Base-by-base conservation (phyloP, 2,329 filamentous ascomycete genomes). In the Pseudogymnoascus sp. region DNA sequence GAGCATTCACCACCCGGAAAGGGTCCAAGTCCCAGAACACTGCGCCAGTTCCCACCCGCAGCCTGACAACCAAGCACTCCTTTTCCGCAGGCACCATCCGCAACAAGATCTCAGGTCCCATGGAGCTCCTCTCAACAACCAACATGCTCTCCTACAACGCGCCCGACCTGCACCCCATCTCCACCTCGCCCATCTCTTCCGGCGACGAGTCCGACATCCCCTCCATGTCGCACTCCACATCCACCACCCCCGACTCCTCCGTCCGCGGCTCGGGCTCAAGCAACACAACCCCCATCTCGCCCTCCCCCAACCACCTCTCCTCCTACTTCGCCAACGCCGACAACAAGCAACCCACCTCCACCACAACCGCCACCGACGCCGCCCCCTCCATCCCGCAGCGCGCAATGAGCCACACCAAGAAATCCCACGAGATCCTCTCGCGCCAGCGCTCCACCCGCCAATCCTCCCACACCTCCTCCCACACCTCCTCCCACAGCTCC, bases 91-190 rank as follows among this genome's bases (percentile, higher is more conserved):
- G 68, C 16, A 67, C 65, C 9, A 71, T 71, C 28, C 64, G 68
- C 67, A 75, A 82, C 73, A 87, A 92, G 78, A 99, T 99, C 73
- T 99, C 94, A 1, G 85, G 82, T 2, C 94, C 94, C 0, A 82
- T 96, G 61, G 87, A 92, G 75, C 82, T 99, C 66, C 80, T 97
- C 58, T 95, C 94, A 64, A 96, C 93, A 4, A 97, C 94, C 69
- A 99, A 97, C 76, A 91, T 95, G 84, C 87, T 97, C 62, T 92
- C 91, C 6, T 96, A 96, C 82, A 93, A 93, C 72, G 92, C 94
- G 8, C 93, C 93, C 60, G 89, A 97, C 72, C 86, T 97, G 65
- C 78, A 79, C 49, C 74, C 71, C 59, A 23, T 63, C 52, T 66
- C 58, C 39, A 79, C 79, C 69, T 78, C 77, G 30, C 79, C 82